Base-by-base conservation (phyloP, 345 rosid species). In the Anastatica hierochuntica region DNA sequence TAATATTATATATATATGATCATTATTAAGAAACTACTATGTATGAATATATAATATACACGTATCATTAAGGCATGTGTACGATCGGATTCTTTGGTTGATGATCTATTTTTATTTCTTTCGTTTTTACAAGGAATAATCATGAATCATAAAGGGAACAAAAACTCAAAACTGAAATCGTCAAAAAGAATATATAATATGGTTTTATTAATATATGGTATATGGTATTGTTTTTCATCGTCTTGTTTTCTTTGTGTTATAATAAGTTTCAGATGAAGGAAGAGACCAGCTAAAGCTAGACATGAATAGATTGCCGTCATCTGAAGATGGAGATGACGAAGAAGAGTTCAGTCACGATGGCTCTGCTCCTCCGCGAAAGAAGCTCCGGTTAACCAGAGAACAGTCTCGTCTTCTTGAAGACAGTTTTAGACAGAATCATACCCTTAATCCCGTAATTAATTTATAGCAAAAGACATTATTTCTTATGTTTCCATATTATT, bases 361-460 rank as follows among this genome's bases (percentile, higher is more conserved):
- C 31, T 85, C 75, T 30, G 76, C 54, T 27, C 84, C 88, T 16
- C 92, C 98, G 4, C 83, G 98, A 33, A 90, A 82, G 47, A 90
- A 90, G 47, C 98, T 90, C 43, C 89, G 98, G 7, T 77, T 90
- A 10, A 67, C 92, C 6, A 90, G 89, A 59, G 98, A 87, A 60
- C 98, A 90, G 46, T 82, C 96, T 53, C 90, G 87, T 34, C 95
- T 87, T 39, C 95, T 90, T 1, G 98, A 90, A 72, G 98, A 90
- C 62, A 90, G 95, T 73, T 90, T 90, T 79, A 67, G 96, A 62
- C 92, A 73, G 43, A 79, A 87, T 49, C 96, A 87, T 67, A 82
- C 95, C 61, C 69, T 90, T 66, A 87, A 82, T 73, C 88, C 92
- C 20, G 95, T 86, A 63, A 31, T 31, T 31, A 51, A 20, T 41